A percentile compares a stretch with the other conserved stretches of the same genome.
These are phyloP conservation scores for Cadophora luteo-olivacea DNA, from an alignment of 2,329 filamentous ascomycete species.

Conservation along the genomic window DNA sequence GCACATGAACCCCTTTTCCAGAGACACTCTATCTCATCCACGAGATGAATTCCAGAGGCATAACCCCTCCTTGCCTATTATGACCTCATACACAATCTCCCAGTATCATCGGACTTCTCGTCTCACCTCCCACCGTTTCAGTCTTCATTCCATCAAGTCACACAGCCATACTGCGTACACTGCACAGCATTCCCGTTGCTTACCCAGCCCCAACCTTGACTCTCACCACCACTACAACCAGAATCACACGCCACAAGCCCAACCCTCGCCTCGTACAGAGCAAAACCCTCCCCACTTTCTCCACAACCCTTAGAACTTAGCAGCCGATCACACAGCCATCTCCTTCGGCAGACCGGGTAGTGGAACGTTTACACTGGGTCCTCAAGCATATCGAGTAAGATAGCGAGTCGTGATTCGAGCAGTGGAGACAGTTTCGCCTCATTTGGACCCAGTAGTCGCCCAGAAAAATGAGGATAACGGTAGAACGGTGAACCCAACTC, in stretches of 20 bases:
- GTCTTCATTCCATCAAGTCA: background rate
- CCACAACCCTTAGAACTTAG: background rate
- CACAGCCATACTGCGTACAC: background rate
- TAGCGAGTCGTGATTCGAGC: background rate
- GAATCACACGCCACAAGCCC: background rate
- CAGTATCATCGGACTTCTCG: background rate
- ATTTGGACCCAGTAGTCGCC: background rate
- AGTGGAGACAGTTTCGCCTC: background rate
- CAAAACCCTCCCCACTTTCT: background rate
- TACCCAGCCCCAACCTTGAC: too few species aligned
- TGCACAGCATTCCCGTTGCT: background rate
- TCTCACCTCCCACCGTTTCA: conserved; percentile 3
- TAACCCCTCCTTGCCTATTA: background rate
- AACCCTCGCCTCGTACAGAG: background rate
- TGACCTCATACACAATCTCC: background rate
- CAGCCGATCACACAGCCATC: conserved; percentile 4
- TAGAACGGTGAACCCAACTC: background rate
- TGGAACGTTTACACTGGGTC: background rate
- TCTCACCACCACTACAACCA: too few species aligned
- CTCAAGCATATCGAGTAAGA: background rate
- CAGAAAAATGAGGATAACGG: background rate
- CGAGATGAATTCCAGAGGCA: background rate
- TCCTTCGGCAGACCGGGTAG: background rate
- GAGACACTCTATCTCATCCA: background rate
- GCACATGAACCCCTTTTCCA: background rate